A percentile compares a stretch with the other conserved stretches of the same genome.
phyloP scores from a whole-genome alignment of 2,329 filamentous ascomycete genomes.

The Furcasterigmium sp. region DNA sequence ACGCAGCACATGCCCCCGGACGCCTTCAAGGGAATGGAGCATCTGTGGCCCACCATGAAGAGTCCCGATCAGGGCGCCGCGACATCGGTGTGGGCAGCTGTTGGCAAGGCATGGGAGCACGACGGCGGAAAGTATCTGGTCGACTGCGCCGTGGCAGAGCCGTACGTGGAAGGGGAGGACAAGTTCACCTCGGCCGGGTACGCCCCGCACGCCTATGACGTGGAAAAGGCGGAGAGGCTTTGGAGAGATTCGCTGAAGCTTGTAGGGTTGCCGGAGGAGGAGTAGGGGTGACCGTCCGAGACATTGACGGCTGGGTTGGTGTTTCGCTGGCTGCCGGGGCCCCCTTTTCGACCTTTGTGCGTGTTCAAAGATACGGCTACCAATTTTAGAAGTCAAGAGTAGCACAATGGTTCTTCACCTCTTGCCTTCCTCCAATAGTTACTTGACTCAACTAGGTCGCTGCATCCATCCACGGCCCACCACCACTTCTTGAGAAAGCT shows the following conservation, averaged over 20 bases:
- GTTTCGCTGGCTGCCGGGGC: too few species aligned
- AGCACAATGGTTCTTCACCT: slow-evolving; percentile 12
- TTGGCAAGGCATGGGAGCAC: slow-evolving; percentile 33
- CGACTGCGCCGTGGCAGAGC: slow-evolving; percentile 23
- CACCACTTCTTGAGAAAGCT: slow-evolving; percentile 15
- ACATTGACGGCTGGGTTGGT: too few species aligned
- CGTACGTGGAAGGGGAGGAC: slow-evolving; percentile 3
- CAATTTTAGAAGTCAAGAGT: not conserved
- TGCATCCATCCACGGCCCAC: slow-evolving; percentile 15
- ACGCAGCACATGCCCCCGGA: slow-evolving; percentile 3
- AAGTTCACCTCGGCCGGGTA: not conserved
- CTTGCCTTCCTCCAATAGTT: slow-evolving; percentile 15
- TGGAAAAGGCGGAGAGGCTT: slow-evolving; percentile 10
- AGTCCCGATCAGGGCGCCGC: slow-evolving; percentile 39
- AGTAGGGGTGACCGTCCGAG: too few species aligned
- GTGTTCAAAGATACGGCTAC: too few species aligned
- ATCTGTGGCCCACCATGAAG: slow-evolving; percentile 1
- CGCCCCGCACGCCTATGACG: slow-evolving; percentile 7
- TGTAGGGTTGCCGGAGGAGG: slow-evolving; percentile 6
- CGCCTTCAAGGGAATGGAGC: not conserved
- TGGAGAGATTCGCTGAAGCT: slow-evolving; percentile 7
- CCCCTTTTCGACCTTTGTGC: too few species aligned
- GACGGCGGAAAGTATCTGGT: slow-evolving; percentile 40
- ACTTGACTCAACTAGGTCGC: slow-evolving; percentile 12
- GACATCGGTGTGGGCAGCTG: slow-evolving; percentile 37